Evolutionary conservation across 352 stramenopile species (phyloP), one percentile per base, ranked within the genome.

Genomic region (Phytophthora quininea): DNA sequence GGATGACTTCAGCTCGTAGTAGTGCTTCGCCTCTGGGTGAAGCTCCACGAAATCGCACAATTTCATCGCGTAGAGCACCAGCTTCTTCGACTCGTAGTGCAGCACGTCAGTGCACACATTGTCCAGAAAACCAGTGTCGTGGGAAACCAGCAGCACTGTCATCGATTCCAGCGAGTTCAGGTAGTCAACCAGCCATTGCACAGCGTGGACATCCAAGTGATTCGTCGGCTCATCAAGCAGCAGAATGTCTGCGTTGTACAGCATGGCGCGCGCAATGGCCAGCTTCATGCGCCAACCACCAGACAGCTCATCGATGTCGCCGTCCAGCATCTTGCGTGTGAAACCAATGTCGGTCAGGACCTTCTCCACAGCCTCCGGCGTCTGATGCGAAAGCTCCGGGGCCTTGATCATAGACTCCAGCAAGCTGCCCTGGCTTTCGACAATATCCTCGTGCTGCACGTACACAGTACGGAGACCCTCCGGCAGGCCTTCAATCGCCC

Each of bases 221-320:
- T 40, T 40, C 10, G 35, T 40, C 35, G 5, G 35, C 35, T 40
- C 35, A 40, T 40, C 35, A 40, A 40, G 35, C 62, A 98, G 71
- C 65, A 98, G 73, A 66, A 10, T 10, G 35, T 40, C 35, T 11
- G 35, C 10, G 5, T 40, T 40, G 10, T 40, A 40, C 35, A 40
- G 35, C 35, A 10, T 40, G 10, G 5, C 35, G 10, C 35, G 35
- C 35, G 93, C 92, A 45, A 99, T 81, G 32, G 95, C 95, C 35
- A 99, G 90, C 83, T 99, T 99, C 97, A 99, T 99, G 74, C 95
- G 89, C 96, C 95, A 99, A 56, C 96, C 97, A 60, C 97, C 97
- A 51, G 85, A 97, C 29, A 99, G 81, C 50, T 84, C 96, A 14
- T 95, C 97, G 53, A 98, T 97, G 31, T 94, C 84, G 58, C 97